These are phyloP conservation scores for Moringa oleifera DNA, from an alignment of 345 rosid species.

Conservation along the genomic window DNA sequence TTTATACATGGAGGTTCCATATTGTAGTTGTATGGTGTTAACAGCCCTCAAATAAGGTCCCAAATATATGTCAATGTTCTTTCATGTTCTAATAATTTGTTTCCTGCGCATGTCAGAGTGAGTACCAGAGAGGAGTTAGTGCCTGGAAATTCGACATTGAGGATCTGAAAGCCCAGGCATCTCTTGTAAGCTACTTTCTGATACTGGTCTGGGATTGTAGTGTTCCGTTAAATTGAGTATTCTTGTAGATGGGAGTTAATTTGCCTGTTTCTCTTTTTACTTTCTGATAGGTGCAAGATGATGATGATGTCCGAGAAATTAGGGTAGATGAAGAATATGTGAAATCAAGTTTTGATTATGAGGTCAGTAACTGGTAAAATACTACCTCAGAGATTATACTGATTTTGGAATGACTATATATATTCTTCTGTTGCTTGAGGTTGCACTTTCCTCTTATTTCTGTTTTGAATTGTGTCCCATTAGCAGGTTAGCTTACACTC, in stretches of 20 bases:
- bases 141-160: constrained; percentile 97
- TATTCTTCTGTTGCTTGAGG: not conserved
- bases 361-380: constrained; percentile 31
- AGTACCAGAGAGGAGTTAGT: constrained; percentile 98
- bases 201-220: not conserved
- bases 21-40: too few species aligned
- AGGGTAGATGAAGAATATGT: constrained; percentile 55
- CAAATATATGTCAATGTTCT: too few species aligned
- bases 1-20: too few species aligned
- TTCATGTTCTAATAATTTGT: too few species aligned
- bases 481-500: not conserved
- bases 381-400: not conserved
- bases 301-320: constrained; percentile 53
- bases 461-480: not conserved
- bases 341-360: constrained; percentile 31
- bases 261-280: constrained; percentile 12
- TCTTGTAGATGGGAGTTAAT: constrained; percentile 7
- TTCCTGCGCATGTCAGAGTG: constrained; percentile 51
- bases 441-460: constrained; percentile 7
- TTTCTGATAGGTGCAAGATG: constrained; percentile 63
- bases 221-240: constrained; percentile 3
- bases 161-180: constrained; percentile 94
- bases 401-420: not conserved
- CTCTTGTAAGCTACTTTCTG: constrained; percentile 52
- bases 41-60: too few species aligned